Percentiles rank a stretch among this genome's conserved stretches.
Evolutionary conservation across 78 protist species (phyloP).

Genomic region (Parvularia atlantis): DNA sequence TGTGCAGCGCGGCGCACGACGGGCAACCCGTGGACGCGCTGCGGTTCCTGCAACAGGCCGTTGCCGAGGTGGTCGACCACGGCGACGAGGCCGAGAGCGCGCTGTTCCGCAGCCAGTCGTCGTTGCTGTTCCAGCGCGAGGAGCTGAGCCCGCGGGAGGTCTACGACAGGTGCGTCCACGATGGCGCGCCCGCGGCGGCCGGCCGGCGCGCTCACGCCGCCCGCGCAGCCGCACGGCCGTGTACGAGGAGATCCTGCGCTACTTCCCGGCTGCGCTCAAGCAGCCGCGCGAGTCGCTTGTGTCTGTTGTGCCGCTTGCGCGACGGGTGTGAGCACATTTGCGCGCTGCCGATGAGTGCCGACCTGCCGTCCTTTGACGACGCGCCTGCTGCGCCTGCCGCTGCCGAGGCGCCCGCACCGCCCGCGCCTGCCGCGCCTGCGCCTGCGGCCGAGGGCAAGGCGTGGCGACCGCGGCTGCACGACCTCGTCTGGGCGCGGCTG

Average conservation of each 20-base stretch:
- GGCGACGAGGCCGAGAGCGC: slow-evolving; percentile 3
- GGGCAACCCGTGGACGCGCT: slow-evolving; percentile 18
- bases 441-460: no score
- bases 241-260: slow-evolving; percentile 2
- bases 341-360: no score
- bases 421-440: no score
- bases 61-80: slow-evolving; percentile 13
- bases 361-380: no score
- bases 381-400: no score
- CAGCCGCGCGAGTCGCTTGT: no score
- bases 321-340: no score
- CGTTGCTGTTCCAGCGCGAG: not conserved
- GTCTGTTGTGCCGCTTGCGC: no score
- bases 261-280: slow-evolving; percentile 12
- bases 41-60: slow-evolving; percentile 8
- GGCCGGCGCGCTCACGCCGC: not conserved
- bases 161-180: not conserved
- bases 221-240: not conserved
- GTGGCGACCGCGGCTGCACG: no score
- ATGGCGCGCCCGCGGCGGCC: not conserved
- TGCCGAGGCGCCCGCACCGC: no score
- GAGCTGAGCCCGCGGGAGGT: not conserved
- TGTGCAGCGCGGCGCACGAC: not conserved
- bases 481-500: no score
- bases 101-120: not conserved